Conservation (phyloP, 2,329 filamentous ascomycete species). For the Trichophyton mentagrophytes region DNA sequence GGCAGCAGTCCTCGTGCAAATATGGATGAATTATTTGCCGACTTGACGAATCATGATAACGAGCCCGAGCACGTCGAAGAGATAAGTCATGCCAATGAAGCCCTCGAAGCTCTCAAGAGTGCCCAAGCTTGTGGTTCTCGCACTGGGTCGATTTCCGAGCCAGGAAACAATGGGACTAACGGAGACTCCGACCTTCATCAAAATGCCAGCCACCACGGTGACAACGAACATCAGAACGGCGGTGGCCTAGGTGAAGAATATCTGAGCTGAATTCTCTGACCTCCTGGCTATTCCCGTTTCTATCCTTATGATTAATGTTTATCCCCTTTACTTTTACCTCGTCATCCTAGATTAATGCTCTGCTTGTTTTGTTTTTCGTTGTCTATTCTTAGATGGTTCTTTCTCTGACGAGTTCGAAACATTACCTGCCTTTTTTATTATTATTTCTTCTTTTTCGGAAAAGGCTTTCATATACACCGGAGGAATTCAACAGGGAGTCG, state of each 20-base stretch:
- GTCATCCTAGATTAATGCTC: slow-evolving; percentile 3
- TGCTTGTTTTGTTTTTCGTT: slow-evolving; percentile 6
- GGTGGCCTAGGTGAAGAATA: slow-evolving; percentile 19
- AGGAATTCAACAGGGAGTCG: not conserved
- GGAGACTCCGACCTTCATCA: slow-evolving; percentile 15
- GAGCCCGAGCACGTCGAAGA: slow-evolving; percentile 23
- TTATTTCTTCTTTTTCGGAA: not conserved
- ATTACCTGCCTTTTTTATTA: not conserved
- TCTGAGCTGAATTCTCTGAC: slow-evolving; percentile 10
- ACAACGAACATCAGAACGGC: slow-evolving; percentile 15
- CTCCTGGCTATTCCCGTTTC: not conserved
- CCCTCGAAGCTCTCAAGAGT: slow-evolving; percentile 30
- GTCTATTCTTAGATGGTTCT: slow-evolving; percentile 4
- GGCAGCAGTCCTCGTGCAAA: slow-evolving; percentile 29
- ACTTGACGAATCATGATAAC: slow-evolving; percentile 34
- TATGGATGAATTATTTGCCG: slow-evolving; percentile 35
- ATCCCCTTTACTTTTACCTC: slow-evolving; percentile 7
- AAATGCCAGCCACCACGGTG: slow-evolving; percentile 16
- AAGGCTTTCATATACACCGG: slow-evolving; percentile 1
- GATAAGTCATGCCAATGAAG: slow-evolving; percentile 37
- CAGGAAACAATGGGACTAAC: slow-evolving; percentile 13
- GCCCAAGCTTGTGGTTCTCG: slow-evolving; percentile 27
- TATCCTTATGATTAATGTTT: slow-evolving; percentile 4
- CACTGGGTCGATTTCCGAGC: slow-evolving; percentile 17
- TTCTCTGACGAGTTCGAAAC: not conserved